Evolutionary conservation across 768 basidiomycete genomes (phyloP).

Genomic region (Scleroderma citrinum): DNA sequence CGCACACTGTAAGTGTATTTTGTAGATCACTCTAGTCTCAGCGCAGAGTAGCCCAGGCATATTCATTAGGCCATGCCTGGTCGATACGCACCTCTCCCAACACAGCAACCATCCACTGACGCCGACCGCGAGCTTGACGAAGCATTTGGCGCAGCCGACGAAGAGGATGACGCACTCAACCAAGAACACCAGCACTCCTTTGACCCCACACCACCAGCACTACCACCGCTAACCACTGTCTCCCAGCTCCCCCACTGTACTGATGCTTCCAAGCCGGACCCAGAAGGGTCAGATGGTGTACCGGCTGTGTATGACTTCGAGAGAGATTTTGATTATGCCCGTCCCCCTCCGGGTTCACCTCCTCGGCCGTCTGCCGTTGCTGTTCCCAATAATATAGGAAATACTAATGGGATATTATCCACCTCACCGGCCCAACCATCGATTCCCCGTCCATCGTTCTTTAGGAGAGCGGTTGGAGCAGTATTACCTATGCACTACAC

Average conservation of each 20-base stretch:
- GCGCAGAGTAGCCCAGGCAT: background rate
- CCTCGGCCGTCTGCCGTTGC: constrained; percentile 53
- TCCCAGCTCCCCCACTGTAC: constrained; percentile 9
- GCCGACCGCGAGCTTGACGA: constrained; percentile 65
- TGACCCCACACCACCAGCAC: background rate
- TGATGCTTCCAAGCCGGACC: constrained; percentile 13
- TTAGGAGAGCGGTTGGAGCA: constrained; percentile 50
- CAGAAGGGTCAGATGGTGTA: constrained; percentile 3
- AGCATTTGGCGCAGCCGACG: constrained; percentile 62
- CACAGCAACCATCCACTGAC: constrained; percentile 38
- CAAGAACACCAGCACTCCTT: constrained; percentile 33
- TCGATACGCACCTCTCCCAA: constrained; percentile 50
- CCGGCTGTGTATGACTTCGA: constrained; percentile 74
- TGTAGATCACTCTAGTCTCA: no score
- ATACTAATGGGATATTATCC: constrained; percentile 64
- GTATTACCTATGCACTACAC: constrained; percentile 64
- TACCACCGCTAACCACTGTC: background rate
- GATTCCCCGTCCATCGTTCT: constrained; percentile 42
- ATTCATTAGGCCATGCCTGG: constrained; percentile 34
- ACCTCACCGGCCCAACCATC: constrained; percentile 34
- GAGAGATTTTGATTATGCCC: constrained; percentile 60
- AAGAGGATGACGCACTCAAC: constrained; percentile 27
- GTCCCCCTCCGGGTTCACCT: constrained; percentile 76
- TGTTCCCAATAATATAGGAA: constrained; percentile 63
- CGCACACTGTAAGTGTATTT: no score